Evolutionary conservation across 345 rosid species (phyloP), one percentile per base, ranked within the genome.

Genomic region (Lumnitzera littorea): DNA sequence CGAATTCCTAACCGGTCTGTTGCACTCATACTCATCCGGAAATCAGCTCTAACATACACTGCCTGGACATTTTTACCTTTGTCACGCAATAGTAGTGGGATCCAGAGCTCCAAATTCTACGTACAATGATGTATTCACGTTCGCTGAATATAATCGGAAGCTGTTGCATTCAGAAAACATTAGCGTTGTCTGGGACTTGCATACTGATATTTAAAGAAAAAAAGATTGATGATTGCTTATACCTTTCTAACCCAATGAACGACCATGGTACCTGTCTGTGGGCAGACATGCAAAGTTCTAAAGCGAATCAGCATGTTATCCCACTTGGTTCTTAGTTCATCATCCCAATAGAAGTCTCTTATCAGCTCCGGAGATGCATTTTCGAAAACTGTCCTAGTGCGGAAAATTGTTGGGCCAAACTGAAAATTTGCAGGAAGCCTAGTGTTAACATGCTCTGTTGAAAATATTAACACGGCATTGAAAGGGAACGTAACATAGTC

Each of bases 61-160:
- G 8, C n/a, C 13, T 25, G 41, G 53, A 5, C 2, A 9, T 1
- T 1, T 3, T 15, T 74, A 79, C 83, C 80, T 79, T 79, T 17
- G 80, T 75, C 54, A 79, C 71, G 25, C 72, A 75, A 59, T 67
- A 79, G 58, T 70, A 79, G 2, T 69, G 56, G 58, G 70, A 60
- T 31, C 46, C 56, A 54, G 65, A 62, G 15, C 68, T 74, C 83
- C 83, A 79, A 58, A 72, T 72, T 57, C 80, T 65, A 10, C 78
- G 69, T 12, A 71, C 71, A 61, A 79, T 65, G 58, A 67, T 56
- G 54, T 79, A 75, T 55, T 79, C 83, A 54, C 80, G 60, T 50
- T 75, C 78, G 4, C 77, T 72, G 41, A 67, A 65, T 66, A 79
- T 70, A 59, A 79, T 62, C 11, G 83, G 79, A 48, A 75, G 66